Percentiles rank a stretch among this genome's conserved stretches.
These are phyloP conservation scores for Babesia bovis DNA, from an alignment of 169 alveolate species.

Conservation along the genomic window DNA sequence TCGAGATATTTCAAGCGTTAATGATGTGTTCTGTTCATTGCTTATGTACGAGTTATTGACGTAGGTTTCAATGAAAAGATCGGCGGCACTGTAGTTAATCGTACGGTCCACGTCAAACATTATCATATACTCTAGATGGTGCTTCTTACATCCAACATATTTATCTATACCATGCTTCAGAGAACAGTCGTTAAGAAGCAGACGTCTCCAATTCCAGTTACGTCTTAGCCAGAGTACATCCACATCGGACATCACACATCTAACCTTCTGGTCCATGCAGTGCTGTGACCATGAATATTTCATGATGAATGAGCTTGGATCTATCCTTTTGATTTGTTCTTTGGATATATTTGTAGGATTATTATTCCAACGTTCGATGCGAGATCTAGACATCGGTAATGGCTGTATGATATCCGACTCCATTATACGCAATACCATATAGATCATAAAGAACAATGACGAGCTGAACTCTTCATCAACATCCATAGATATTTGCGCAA, in stretches of 20 bases:
- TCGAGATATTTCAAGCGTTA: background rate
- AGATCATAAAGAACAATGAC: background rate
- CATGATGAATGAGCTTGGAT: background rate
- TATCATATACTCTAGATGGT: background rate
- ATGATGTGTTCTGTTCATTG: background rate
- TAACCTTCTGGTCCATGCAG: background rate
- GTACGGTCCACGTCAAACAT: slow-evolving; percentile 12
- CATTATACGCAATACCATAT: slow-evolving; percentile 1
- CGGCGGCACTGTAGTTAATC: slow-evolving; percentile 6
- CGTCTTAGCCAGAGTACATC: slow-evolving; percentile 1
- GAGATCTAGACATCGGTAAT: background rate
- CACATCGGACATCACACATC: slow-evolving; percentile 9
- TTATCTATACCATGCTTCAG: background rate
- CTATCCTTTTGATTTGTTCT: background rate
- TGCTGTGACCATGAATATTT: slow-evolving; percentile 12
- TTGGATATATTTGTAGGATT: background rate
- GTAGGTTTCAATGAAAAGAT: background rate
- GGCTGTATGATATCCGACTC: background rate
- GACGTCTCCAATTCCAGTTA: background rate
- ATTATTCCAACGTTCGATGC: background rate
- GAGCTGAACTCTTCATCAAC: background rate
- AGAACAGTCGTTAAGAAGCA: background rate
- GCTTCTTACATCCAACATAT: background rate
- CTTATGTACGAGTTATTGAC: background rate
- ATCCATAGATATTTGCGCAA: slow-evolving; percentile 17